Conservation (phyloP, 2,329 filamentous ascomycete genomes). For the Fusarium pseudoanthophilum region DNA sequence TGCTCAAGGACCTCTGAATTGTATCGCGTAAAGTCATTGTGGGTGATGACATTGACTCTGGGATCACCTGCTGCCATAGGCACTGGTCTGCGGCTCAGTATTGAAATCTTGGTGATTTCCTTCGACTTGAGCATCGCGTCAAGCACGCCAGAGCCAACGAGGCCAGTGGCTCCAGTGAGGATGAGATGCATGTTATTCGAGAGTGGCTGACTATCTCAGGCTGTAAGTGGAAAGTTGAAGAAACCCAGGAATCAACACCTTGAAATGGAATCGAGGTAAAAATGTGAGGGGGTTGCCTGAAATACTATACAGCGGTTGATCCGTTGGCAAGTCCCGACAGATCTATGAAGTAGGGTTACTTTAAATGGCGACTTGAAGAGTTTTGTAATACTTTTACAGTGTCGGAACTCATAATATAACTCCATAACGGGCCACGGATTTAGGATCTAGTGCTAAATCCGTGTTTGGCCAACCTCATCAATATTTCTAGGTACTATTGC, state of each 20-base stretch:
- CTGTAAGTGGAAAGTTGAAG: background rate
- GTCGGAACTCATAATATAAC: background rate
- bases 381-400: background rate
- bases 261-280: background rate
- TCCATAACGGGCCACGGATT: slow-evolving; percentile 8
- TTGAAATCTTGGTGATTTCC: slow-evolving; percentile 33
- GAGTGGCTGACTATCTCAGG: no score
- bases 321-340: background rate
- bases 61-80: slow-evolving; percentile 15
- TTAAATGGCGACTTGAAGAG: background rate
- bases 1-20: slow-evolving; percentile 16
- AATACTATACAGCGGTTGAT: background rate
- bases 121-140: slow-evolving; percentile 37
- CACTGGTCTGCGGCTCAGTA: slow-evolving; percentile 32
- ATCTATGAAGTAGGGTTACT: background rate
- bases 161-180: slow-evolving; percentile 45
- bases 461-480: background rate
- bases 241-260: background rate
- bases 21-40: slow-evolving; percentile 23
- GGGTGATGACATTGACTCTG: slow-evolving; percentile 33
- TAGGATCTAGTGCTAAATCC: slow-evolving; percentile 10
- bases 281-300: background rate
- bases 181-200: slow-evolving; percentile 32
- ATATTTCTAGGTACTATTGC: background rate
- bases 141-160: slow-evolving; percentile 30